These are phyloP conservation scores for Fusarium cicatricum DNA, from an alignment of 2,329 filamentous ascomycete genomes.

Conservation along the genomic window DNA sequence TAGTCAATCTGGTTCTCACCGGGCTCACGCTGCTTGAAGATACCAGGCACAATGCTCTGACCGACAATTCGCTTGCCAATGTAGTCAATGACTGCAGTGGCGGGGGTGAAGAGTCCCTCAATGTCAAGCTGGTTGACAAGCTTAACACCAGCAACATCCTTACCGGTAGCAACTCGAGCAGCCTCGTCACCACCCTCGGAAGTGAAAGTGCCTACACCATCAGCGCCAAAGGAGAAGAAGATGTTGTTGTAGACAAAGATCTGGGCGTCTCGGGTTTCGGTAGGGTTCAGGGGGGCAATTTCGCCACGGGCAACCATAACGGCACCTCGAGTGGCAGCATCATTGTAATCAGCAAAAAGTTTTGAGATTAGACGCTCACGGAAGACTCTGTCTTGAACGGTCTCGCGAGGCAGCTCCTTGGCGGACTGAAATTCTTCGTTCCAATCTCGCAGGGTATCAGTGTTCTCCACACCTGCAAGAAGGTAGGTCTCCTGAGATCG, in stretches of 20 bases:
- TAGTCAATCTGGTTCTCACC: constrained; percentile 99
- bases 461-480: constrained; percentile 89
- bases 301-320: constrained; percentile 93
- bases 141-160: constrained; percentile 93
- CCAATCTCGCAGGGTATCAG: constrained; percentile 95
- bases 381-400: constrained; percentile 95
- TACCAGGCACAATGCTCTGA: constrained; percentile 97
- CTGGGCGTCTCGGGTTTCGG: constrained; percentile 89
- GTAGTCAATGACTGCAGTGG: constrained; percentile 96
- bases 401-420: constrained; percentile 90
- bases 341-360: constrained; percentile 96
- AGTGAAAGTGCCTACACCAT: constrained; percentile 96
- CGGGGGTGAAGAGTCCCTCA: constrained; percentile 90
- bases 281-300: constrained; percentile 92
- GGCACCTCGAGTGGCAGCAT: constrained; percentile 90
- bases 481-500: constrained; percentile 93
- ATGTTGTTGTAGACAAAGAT: constrained; percentile 99
- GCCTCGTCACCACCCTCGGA: constrained; percentile 97
- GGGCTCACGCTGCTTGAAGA: constrained; percentile 97
- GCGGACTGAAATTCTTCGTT: constrained; percentile 99
- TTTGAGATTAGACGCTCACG: constrained; percentile 93
- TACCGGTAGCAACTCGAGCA: constrained; percentile 92
- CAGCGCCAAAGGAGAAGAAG: constrained; percentile 98
- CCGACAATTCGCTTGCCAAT: constrained; percentile 96
- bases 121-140: constrained; percentile 98